Evolutionary conservation across 2,329 filamentous ascomycete genomes (phyloP).

Genomic region (Cytospora piceicola): DNA sequence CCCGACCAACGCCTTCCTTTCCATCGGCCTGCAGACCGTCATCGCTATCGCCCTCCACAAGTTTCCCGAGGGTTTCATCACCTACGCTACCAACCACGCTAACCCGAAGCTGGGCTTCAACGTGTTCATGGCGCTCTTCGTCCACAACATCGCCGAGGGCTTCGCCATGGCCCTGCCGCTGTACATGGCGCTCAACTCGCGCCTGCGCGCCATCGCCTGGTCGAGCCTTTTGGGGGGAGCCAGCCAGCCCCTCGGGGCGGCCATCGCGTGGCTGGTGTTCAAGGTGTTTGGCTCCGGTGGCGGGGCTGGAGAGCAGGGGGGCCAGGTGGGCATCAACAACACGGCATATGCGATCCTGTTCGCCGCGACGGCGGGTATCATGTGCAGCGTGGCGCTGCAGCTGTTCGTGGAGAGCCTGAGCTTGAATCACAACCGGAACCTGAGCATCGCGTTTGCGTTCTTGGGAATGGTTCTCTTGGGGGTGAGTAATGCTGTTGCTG

Average conservation of each 20-base stretch:
- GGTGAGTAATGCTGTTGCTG: slow-evolving; percentile 67
- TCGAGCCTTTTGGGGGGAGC: slow-evolving; percentile 82
- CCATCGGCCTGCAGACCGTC: slow-evolving; percentile 93
- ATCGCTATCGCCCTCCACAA: slow-evolving; percentile 96
- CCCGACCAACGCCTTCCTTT: slow-evolving; percentile 88
- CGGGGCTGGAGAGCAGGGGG: neutral
- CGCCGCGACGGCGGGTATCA: slow-evolving; percentile 87
- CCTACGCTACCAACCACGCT: slow-evolving; percentile 95
- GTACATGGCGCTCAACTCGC: slow-evolving; percentile 85
- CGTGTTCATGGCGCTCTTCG: slow-evolving; percentile 93
- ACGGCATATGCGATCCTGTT: slow-evolving; percentile 81
- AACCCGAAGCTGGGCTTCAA: slow-evolving; percentile 86
- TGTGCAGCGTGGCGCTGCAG: slow-evolving; percentile 90
- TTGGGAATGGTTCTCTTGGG: slow-evolving; percentile 87
- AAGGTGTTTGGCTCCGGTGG: slow-evolving; percentile 58
- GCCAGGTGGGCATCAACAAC: slow-evolving; percentile 53
- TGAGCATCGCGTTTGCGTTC: slow-evolving; percentile 82
- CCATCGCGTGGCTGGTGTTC: slow-evolving; percentile 84
- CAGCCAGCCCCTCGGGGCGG: slow-evolving; percentile 85
- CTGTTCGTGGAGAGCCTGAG: slow-evolving; percentile 85
- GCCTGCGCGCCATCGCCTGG: slow-evolving; percentile 82
- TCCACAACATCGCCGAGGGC: slow-evolving; percentile 97
- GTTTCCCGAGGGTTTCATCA: slow-evolving; percentile 85
- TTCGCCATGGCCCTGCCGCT: slow-evolving; percentile 92
- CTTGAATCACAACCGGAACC: slow-evolving; percentile 75